Conservation (phyloP, 371 early-diverging fungal species). For the Apophysomyces elegans region DNA sequence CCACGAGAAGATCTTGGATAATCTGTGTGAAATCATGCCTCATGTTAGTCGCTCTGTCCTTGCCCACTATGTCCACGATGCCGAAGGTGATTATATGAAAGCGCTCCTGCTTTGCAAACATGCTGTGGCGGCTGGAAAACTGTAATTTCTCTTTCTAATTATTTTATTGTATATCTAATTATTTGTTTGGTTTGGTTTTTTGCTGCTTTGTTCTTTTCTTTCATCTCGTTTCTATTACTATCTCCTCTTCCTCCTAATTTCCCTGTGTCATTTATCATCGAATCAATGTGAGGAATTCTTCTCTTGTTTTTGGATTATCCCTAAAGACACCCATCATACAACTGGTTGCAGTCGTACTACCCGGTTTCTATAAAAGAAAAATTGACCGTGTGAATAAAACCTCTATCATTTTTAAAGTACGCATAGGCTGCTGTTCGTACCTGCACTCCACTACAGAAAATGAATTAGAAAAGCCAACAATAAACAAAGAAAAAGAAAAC, state of each 20-base stretch:
- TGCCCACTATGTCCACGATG: conserved; percentile 29
- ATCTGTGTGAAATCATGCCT: conserved; percentile 36
- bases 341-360: conserved; percentile 90
- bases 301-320: conserved; percentile 90
- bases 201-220: conserved; percentile 11
- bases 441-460: conserved; percentile 45
- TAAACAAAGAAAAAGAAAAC: background rate
- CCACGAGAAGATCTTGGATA: conserved; percentile 33
- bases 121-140: conserved; percentile 35
- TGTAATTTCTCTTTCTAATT: conserved; percentile 18
- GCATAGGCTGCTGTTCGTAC: conserved; percentile 20
- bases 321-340: conserved; percentile 97
- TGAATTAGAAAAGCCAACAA: conserved; percentile 15
- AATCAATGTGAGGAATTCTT: conserved; percentile 91
- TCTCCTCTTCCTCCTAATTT: background rate
- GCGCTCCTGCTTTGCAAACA: conserved; percentile 36
- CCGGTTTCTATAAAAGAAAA: conserved; percentile 81
- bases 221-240: conserved; percentile 11
- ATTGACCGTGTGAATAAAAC: conserved; percentile 5
- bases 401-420: background rate
- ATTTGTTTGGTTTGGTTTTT: conserved; percentile 5
- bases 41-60: conserved; percentile 33
- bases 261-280: conserved; percentile 32
- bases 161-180: conserved; percentile 12
- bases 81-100: conserved; percentile 39